Evolutionary conservation across 768 basidiomycete species (phyloP), one percentile per base, ranked within the genome.

Genomic region (Agaricus sinodeliciosus): DNA sequence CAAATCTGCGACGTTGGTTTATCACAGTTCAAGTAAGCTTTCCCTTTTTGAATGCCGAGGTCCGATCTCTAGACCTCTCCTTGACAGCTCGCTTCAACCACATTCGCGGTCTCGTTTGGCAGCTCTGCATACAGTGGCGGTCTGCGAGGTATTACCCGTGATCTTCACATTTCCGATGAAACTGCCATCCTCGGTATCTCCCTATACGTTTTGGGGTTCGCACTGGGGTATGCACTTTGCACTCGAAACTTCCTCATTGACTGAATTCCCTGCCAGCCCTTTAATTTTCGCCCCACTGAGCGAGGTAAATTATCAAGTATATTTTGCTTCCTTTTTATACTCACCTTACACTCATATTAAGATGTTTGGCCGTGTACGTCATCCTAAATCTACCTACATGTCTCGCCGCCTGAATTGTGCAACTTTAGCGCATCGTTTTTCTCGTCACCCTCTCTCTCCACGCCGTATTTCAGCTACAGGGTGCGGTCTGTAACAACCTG

Each of bases 201-300:
- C 4, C 64, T 83, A 13, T 85, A 82, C 60, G 80, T 86, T 31
- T 64, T 85, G 27, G 82, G 82, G 0, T 82, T 85, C 59, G 81
- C 77, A 3, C 57, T 82, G 19, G 81, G 81, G 76, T 80, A 53
- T 35, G 71, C 65, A 9, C 25, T 39, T 41, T 16, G 44, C 39
- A n/a, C 22, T 22, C 48, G 25, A 22, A 27, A 25, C 25, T 12
- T 45, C 27, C 40, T 27, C 35, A 3, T 15, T 28, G 31, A 28
- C 28, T 42, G 22, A 51, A 52, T 48, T 35, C 42, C 55, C 5
- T 45, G 48, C 26, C 25, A 79, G 77, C 2, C 77, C 78, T 5
- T 64, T 78, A 1, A 52, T 81, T n/a, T 81, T 81, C 63, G 79
- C 81, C 15, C 77, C 82, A 9, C 67, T 81, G 59, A 76, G 79